phyloP scores from a whole-genome alignment of 371 early-diverging fungal species.

The Mortierella polycephala region DNA sequence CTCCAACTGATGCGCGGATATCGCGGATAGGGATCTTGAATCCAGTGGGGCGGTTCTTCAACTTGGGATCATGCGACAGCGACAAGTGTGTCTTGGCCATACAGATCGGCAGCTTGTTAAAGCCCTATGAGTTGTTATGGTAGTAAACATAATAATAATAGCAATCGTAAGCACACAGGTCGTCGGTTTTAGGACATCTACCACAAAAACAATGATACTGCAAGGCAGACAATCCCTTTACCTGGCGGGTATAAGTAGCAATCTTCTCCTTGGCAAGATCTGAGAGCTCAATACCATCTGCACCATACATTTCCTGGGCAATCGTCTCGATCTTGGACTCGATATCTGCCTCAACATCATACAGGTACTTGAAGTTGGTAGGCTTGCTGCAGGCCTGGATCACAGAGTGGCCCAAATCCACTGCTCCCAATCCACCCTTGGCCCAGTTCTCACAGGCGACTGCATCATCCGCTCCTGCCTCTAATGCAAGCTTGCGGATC shows the following conservation, averaged over 20 bases:
- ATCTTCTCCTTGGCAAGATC: constrained; percentile 87
- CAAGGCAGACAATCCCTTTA: neutral
- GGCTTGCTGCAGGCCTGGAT: constrained; percentile 75
- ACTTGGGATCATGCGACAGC: constrained; percentile 89
- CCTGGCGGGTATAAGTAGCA: constrained; percentile 79
- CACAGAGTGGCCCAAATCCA: constrained; percentile 88
- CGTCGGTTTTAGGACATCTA: neutral
- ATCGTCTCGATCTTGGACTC: constrained; percentile 91
- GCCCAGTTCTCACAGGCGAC: constrained; percentile 93
- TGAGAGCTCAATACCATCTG: constrained; percentile 86
- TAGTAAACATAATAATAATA: too few relatives aligned
- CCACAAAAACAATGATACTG: neutral
- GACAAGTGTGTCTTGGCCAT: constrained; percentile 98
- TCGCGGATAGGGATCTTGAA: constrained; percentile 95
- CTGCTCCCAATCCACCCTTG: constrained; percentile 90
- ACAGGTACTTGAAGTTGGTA: constrained; percentile 84
- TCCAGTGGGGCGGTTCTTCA: constrained; percentile 93
- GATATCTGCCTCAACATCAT: constrained; percentile 79
- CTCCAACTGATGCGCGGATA: constrained; percentile 93
- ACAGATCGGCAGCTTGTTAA: constrained; percentile 90
- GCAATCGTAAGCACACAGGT: neutral
- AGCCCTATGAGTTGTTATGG: constrained; percentile 64
- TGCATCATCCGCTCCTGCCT: constrained; percentile 91
- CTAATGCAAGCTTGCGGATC: constrained; percentile 74
- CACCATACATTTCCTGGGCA: constrained; percentile 94